Evolutionary conservation across 1,139 yeast genomes (phyloP).

Genomic region (Debaryomyces subglobosus): DNA sequence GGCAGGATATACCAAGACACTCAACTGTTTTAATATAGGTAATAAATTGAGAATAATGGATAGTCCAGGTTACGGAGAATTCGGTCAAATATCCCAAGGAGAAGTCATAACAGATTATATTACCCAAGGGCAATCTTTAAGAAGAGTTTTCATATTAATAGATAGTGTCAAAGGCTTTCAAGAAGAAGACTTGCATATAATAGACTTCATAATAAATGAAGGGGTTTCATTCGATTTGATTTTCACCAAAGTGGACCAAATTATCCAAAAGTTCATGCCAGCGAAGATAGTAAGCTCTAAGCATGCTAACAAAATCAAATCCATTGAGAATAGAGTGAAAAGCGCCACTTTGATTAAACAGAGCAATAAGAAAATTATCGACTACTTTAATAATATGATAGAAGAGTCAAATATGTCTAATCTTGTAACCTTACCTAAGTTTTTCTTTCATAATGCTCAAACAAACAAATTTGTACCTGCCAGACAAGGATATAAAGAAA

Average conservation of each 20-base stretch:
- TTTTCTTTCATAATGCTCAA: constrained; percentile 39
- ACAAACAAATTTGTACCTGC: constrained; percentile 23
- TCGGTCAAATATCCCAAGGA: constrained; percentile 68
- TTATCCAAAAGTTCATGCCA: constrained; percentile 31
- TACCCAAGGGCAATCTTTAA: constrained; percentile 51
- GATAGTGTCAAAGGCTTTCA: constrained; percentile 62
- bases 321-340: neutral
- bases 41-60: constrained; percentile 68
- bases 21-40: constrained; percentile 73
- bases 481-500: constrained; percentile 40
- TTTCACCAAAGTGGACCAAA: constrained; percentile 72
- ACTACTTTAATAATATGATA: constrained; percentile 26
- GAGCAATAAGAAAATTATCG: constrained; percentile 28
- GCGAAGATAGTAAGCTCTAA: constrained; percentile 6
- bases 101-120: constrained; percentile 65
- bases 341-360: constrained; percentile 15
- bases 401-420: constrained; percentile 25
- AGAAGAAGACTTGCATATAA: constrained; percentile 55
- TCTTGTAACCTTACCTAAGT: constrained; percentile 31
- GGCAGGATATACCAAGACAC: constrained; percentile 78
- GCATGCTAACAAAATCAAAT: neutral
- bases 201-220: constrained; percentile 49
- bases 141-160: constrained; percentile 62
- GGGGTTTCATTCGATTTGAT: constrained; percentile 76
- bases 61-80: constrained; percentile 85